Conservation (phyloP, 139 green algal genomes). For the Chlorella vulgaris region DNA sequence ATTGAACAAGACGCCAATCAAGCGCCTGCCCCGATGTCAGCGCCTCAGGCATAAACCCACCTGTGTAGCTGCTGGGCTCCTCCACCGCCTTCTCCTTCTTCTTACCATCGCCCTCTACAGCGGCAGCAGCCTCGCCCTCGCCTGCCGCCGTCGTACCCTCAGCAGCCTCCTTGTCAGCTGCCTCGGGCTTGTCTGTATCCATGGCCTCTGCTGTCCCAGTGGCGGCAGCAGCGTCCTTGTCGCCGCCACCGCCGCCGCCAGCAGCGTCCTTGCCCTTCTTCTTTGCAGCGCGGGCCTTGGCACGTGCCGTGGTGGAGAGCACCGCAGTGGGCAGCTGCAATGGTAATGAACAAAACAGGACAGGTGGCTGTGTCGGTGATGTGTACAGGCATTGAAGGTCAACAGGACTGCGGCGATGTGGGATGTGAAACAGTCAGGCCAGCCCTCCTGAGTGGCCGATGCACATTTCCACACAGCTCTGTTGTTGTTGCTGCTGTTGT, state of each 20-base stretch:
- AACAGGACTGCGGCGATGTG: no score
- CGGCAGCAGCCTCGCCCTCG: slow-evolving; percentile 52
- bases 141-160: slow-evolving; percentile 37
- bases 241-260: slow-evolving; percentile 5
- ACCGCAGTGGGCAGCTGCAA: slow-evolving; percentile 91
- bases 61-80: slow-evolving; percentile 72
- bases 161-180: slow-evolving; percentile 3
- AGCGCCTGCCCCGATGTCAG: no score
- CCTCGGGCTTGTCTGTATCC: slow-evolving; percentile 39
- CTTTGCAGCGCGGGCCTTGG: slow-evolving; percentile 77
- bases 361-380: neutral
- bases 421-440: no score
- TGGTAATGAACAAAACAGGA: no score
- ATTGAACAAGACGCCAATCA: no score
- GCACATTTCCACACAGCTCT: no score
- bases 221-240: neutral
- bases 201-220: slow-evolving; percentile 31
- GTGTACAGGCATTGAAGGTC: no score
- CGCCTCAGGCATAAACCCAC: no score
- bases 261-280: slow-evolving; percentile 74
- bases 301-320: slow-evolving; percentile 93
- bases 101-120: slow-evolving; percentile 64
- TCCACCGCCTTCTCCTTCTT: slow-evolving; percentile 41
- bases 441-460: no score
- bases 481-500: no score